Percentiles rank a stretch among this genome's conserved stretches.
Conservation (phyloP, 441 rosid genomes). For the Macaranga tanarius region DNA sequence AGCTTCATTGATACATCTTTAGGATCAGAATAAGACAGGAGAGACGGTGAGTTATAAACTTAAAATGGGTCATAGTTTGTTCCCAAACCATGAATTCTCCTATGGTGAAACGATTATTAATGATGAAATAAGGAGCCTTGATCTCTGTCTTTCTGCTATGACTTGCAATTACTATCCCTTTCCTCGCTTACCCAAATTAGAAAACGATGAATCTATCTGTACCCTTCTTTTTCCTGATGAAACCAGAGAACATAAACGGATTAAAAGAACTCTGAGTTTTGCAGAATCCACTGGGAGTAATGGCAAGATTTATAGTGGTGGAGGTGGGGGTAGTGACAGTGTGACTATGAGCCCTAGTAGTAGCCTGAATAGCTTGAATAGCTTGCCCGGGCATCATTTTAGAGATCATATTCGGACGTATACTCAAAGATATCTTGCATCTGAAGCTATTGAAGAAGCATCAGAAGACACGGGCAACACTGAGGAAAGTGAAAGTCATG, state of each 20-base stretch:
- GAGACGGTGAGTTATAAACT: neutral
- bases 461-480: constrained; percentile 28
- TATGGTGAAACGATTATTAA: constrained; percentile 4
- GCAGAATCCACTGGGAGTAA: constrained; percentile 34
- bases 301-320: constrained; percentile 11
- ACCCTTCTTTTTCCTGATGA: constrained; percentile 24
- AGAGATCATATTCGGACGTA: constrained; percentile 51
- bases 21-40: neutral
- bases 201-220: constrained; percentile 8
- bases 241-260: constrained; percentile 35
- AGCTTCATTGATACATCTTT: constrained; percentile 30
- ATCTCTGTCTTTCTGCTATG: constrained; percentile 34
- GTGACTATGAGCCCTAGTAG: constrained; percentile 26
- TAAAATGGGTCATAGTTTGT: constrained; percentile 28
- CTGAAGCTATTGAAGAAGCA: constrained; percentile 49
- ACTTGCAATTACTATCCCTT: constrained; percentile 29
- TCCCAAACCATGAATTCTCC: constrained; percentile 23
- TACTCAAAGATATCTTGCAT: constrained; percentile 38
- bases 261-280: constrained; percentile 27
- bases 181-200: constrained; percentile 27
- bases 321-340: neutral
- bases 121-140: constrained; percentile 28
- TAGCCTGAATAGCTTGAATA: constrained; percentile 35
- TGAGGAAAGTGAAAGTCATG: constrained; percentile 26
- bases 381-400: constrained; percentile 34